These are phyloP conservation scores for Cordyceps cicadae DNA, from an alignment of 2,329 filamentous ascomycete genomes.

Conservation along the genomic window DNA sequence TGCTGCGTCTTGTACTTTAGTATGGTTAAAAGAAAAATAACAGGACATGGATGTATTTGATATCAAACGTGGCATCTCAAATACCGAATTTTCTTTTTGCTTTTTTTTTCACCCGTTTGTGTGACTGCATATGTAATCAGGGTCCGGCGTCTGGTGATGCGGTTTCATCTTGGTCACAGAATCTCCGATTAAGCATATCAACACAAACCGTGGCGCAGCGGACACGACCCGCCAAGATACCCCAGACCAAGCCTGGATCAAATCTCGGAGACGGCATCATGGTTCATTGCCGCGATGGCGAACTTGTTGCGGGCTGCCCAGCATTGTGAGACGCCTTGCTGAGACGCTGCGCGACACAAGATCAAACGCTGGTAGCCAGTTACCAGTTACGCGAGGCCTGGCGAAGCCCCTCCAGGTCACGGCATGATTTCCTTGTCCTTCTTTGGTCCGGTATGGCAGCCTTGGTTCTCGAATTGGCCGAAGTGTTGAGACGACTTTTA, in stretches of 20 bases:
- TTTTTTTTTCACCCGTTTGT: neutral
- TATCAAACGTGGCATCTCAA: neutral
- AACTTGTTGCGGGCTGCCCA: neutral
- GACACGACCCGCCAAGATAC: neutral
- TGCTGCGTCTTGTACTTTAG: neutral
- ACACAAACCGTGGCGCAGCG: neutral
- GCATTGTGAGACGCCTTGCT: conserved; percentile 8
- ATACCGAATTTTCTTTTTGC: neutral
- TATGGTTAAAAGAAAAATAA: neutral
- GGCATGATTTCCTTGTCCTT: neutral
- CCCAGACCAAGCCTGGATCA: too few species aligned
- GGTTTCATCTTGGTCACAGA: conserved; percentile 7
- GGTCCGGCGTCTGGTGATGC: neutral
- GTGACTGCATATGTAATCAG: neutral
- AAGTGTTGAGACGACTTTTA: conserved; percentile 6
- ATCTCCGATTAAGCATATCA: neutral
- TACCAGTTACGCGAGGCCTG: neutral
- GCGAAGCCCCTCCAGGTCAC: neutral
- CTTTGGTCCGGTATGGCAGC: neutral
- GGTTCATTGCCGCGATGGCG: neutral
- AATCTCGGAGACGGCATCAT: neutral
- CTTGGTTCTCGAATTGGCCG: neutral
- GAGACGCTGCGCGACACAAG: conserved; percentile 5
- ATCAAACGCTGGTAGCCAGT: conserved; percentile 7
- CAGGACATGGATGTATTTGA: neutral